A percentile compares a stretch with the other conserved stretches of the same genome.
Evolutionary conservation across 495 filamentous ascomycete species (phyloP).

Genomic region (Corynascus novoguineensis): DNA sequence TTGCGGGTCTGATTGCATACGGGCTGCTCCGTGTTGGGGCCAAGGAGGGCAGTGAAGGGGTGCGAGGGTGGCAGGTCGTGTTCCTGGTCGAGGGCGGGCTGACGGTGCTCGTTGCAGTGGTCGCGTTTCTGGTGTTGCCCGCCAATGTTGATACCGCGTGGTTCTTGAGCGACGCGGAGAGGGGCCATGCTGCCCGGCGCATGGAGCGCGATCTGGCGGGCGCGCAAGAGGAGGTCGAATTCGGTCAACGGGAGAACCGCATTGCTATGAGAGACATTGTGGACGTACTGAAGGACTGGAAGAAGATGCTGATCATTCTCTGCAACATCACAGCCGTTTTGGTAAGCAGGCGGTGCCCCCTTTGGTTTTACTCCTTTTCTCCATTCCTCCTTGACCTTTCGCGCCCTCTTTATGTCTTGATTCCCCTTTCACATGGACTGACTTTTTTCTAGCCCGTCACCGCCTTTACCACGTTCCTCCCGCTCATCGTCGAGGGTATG

Average conservation of each 20-base stretch:
- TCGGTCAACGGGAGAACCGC: constrained; percentile 6
- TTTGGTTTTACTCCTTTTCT: background rate
- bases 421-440: background rate
- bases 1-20: constrained; percentile 54
- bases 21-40: constrained; percentile 50
- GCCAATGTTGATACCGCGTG: constrained; percentile 18
- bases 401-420: no score
- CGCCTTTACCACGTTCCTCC: constrained; percentile 32
- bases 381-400: background rate
- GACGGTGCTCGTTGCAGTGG: constrained; percentile 39
- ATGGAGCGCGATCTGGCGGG: constrained; percentile 27
- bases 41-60: constrained; percentile 29
- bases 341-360: no score
- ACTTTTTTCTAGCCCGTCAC: constrained; percentile 21
- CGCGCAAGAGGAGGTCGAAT: constrained; percentile 22
- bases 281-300: constrained; percentile 22
- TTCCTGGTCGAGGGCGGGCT: constrained; percentile 50
- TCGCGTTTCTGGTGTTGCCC: constrained; percentile 66
- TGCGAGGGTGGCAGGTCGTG: constrained; percentile 51
- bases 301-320: constrained; percentile 22
- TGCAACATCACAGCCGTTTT: constrained; percentile 23
- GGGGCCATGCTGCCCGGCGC: constrained; percentile 27
- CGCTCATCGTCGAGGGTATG: constrained; percentile 34
- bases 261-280: constrained; percentile 9
- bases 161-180: constrained; percentile 28